Evolutionary conservation across 495 filamentous ascomycete genomes (phyloP).

Genomic region (Talaromyces proteolyticus): DNA sequence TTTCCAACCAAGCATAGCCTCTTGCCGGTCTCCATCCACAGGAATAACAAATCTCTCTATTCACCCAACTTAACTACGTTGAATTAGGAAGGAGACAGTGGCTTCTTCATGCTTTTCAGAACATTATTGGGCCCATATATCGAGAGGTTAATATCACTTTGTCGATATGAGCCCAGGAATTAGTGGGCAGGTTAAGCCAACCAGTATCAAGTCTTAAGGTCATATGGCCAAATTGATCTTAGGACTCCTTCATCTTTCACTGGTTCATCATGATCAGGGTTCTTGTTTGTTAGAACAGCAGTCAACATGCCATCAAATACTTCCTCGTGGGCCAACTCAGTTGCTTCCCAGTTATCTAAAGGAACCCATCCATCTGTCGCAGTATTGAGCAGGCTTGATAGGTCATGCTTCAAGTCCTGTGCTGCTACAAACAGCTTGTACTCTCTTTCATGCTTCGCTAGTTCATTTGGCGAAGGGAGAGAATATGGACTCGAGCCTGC

Average conservation of each 20-base stretch:
- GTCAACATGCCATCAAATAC: slow-evolving; percentile 26
- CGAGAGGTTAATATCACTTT: neutral
- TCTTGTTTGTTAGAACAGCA: slow-evolving; percentile 19
- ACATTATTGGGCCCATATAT: neutral
- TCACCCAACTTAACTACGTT: neutral
- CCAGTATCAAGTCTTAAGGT: slow-evolving; percentile 11
- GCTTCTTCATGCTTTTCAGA: neutral
- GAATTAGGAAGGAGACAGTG: neutral
- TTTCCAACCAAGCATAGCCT: too few relatives aligned
- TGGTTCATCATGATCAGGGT: slow-evolving; percentile 22
- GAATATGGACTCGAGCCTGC: slow-evolving; percentile 28
- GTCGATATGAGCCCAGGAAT: neutral
- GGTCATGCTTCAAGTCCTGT: slow-evolving; percentile 23
- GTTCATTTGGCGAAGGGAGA: slow-evolving; percentile 22
- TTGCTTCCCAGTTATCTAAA: slow-evolving; percentile 27
- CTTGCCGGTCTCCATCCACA: too few relatives aligned
- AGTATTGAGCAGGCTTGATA: slow-evolving; percentile 24
- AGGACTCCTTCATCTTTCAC: slow-evolving; percentile 25
- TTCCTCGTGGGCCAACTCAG: slow-evolving; percentile 22
- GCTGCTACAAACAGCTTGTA: slow-evolving; percentile 27
- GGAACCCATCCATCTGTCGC: slow-evolving; percentile 35
- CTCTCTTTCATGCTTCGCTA: slow-evolving; percentile 25
- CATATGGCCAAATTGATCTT: slow-evolving; percentile 33
- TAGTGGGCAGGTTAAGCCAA: neutral
- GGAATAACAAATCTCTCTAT: neutral